A percentile compares a stretch with the other conserved stretches of the same genome.
Conservation (phyloP, 352 stramenopile species). For the Blastocystis sp. region DNA sequence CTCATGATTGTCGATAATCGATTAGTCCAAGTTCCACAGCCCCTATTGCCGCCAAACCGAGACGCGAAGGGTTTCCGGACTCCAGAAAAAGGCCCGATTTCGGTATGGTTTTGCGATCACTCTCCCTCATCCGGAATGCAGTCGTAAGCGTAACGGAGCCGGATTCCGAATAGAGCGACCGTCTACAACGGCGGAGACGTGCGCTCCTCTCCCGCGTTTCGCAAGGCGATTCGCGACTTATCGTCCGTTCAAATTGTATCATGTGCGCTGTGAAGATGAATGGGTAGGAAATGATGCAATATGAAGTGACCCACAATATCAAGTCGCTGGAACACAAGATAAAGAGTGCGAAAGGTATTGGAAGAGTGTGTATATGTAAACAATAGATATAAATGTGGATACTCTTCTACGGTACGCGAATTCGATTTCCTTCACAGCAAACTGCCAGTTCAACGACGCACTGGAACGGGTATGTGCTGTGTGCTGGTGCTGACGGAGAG, state of each 20-base stretch:
- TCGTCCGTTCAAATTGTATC: slow-evolving; percentile 23
- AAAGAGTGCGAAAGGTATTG: slow-evolving; percentile 8
- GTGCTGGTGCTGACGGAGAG: background rate
- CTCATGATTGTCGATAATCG: slow-evolving; percentile 37
- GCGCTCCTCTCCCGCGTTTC: background rate
- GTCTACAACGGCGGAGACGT: background rate
- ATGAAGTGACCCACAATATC: background rate
- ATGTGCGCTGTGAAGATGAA: background rate
- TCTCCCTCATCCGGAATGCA: too few species aligned
- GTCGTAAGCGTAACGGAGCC: too few species aligned
- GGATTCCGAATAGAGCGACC: background rate
- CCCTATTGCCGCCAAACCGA: background rate
- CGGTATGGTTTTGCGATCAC: background rate
- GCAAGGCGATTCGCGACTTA: slow-evolving; percentile 6
- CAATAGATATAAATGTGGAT: slow-evolving; percentile 57
- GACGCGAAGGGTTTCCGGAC: too few species aligned
- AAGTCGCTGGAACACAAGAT: background rate
- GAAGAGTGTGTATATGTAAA: background rate
- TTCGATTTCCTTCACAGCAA: slow-evolving; percentile 57
- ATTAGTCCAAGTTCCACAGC: background rate
- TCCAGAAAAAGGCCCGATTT: background rate
- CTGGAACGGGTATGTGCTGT: background rate
- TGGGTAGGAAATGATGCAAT: slow-evolving; percentile 40
- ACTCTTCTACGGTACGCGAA: slow-evolving; percentile 34
- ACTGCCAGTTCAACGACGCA: slow-evolving; percentile 29